Conservation (phyloP, 2,329 filamentous ascomycete genomes). For the Orbilia quercus region DNA sequence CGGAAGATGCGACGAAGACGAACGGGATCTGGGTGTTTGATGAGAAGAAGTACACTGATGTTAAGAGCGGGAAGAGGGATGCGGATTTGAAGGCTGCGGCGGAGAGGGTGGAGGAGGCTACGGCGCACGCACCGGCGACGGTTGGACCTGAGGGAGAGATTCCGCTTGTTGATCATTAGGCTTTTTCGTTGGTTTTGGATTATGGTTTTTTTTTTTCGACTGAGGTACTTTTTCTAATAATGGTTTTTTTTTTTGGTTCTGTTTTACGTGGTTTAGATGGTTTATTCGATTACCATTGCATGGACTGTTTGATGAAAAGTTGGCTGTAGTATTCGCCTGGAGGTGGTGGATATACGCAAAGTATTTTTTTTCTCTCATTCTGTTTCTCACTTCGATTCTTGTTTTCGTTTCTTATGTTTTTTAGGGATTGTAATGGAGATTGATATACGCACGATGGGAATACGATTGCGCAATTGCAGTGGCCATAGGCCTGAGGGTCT, state of each 20-base stretch:
- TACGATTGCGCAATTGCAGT: too few relatives aligned
- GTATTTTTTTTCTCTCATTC: constrained; percentile 2
- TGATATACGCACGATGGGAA: too few relatives aligned
- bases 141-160: constrained; percentile 9
- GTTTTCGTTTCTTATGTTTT: too few relatives aligned
- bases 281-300: constrained; percentile 12
- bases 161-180: constrained; percentile 34
- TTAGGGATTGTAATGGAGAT: background rate
- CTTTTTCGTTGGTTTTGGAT: constrained; percentile 14
- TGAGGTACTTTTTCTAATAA: background rate
- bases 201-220: background rate
- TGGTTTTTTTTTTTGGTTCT: background rate
- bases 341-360: too few relatives aligned
- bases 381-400: background rate
- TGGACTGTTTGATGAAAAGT: constrained; percentile 1
- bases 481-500: too few relatives aligned
- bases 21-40: constrained; percentile 78
- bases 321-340: too few relatives aligned
- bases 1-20: constrained; percentile 73
- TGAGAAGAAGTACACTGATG: constrained; percentile 61
- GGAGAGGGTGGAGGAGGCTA: constrained; percentile 41
- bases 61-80: constrained; percentile 26
- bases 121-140: constrained; percentile 25
- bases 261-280: constrained; percentile 1
- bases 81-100: constrained; percentile 30